Evolutionary conservation across 2,329 filamentous ascomycete species (phyloP).

Genomic region (Fusarium chaquense): DNA sequence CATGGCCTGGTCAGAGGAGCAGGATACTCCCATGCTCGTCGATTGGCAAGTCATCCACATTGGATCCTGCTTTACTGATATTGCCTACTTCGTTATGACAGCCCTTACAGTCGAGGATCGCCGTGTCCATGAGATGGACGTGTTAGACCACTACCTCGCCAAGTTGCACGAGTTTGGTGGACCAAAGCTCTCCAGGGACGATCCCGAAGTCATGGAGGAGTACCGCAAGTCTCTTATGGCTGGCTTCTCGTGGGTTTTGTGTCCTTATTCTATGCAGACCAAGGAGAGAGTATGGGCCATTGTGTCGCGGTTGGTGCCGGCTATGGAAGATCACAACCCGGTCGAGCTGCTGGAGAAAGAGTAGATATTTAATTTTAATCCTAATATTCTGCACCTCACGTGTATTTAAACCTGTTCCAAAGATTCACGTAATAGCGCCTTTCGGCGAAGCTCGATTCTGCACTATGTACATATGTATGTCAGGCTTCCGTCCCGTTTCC

Average conservation of each 20-base stretch:
- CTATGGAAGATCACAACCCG: conserved; percentile 22
- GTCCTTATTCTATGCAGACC: conserved; percentile 17
- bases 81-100: conserved; percentile 8
- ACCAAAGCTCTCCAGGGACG: neutral
- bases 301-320: conserved; percentile 14
- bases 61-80: conserved; percentile 6
- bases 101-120: conserved; percentile 11
- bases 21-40: conserved; percentile 1
- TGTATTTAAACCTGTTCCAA: no score
- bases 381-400: neutral
- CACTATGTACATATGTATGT: neutral
- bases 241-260: neutral
- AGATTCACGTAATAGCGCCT: neutral
- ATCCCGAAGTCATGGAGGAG: conserved; percentile 7
- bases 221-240: conserved; percentile 12
- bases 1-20: conserved; percentile 10
- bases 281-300: conserved; percentile 15
- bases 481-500: neutral
- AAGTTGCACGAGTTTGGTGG: conserved; percentile 12
- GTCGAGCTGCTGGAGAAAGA: conserved; percentile 4
- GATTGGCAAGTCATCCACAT: conserved; percentile 8
- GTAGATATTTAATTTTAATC: neutral
- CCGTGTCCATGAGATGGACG: conserved; percentile 14
- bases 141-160: conserved; percentile 12
- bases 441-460: neutral